These are phyloP conservation scores for Ceraceosorus guamensis DNA, from an alignment of 1,284 basidiomycete genomes.

Conservation along the genomic window DNA sequence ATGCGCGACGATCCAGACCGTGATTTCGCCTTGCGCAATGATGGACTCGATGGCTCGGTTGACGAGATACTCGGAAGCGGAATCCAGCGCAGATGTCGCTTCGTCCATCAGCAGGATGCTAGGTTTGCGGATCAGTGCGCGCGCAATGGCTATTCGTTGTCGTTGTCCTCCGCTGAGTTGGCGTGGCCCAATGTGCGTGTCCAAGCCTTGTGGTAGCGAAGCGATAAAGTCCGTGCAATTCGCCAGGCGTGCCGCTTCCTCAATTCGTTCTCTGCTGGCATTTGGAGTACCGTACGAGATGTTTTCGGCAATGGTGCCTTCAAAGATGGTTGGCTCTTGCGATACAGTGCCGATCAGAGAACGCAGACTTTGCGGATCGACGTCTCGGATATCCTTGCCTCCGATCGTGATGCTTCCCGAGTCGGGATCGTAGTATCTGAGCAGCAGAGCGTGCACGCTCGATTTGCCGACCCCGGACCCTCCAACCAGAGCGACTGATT, in stretches of 20 bases:
- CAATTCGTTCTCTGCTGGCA: slow-evolving; percentile 73
- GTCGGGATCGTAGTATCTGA: slow-evolving; percentile 87
- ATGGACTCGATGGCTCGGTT: slow-evolving; percentile 52
- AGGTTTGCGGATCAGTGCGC: slow-evolving; percentile 52
- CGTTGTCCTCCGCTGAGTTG: slow-evolving; percentile 51
- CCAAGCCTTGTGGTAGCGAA: slow-evolving; percentile 76
- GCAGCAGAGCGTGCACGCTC: slow-evolving; percentile 68
- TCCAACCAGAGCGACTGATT: slow-evolving; percentile 49
- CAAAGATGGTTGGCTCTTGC: slow-evolving; percentile 49
- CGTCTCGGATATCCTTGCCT: slow-evolving; percentile 79
- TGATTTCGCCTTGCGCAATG: slow-evolving; percentile 51
- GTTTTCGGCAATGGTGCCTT: slow-evolving; percentile 83
- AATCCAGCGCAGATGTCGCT: slow-evolving; percentile 49
- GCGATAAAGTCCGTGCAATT: slow-evolving; percentile 88
- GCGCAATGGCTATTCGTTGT: slow-evolving; percentile 54
- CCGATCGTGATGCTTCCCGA: slow-evolving; percentile 74
- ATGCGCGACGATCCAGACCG: slow-evolving; percentile 54
- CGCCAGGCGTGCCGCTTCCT: slow-evolving; percentile 76
- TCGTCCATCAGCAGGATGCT: slow-evolving; percentile 50
- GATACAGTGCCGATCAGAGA: slow-evolving; percentile 41
- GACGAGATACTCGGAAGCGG: slow-evolving; percentile 50
- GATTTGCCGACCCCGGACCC: slow-evolving; percentile 59
- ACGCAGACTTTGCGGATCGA: slow-evolving; percentile 56
- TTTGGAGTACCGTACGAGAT: slow-evolving; percentile 75
- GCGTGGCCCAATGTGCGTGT: slow-evolving; percentile 56